Evolutionary conservation across 2,329 filamentous ascomycete species (phyloP), one percentile per base, ranked within the genome.

Genomic region (Phialocephala sp.): DNA sequence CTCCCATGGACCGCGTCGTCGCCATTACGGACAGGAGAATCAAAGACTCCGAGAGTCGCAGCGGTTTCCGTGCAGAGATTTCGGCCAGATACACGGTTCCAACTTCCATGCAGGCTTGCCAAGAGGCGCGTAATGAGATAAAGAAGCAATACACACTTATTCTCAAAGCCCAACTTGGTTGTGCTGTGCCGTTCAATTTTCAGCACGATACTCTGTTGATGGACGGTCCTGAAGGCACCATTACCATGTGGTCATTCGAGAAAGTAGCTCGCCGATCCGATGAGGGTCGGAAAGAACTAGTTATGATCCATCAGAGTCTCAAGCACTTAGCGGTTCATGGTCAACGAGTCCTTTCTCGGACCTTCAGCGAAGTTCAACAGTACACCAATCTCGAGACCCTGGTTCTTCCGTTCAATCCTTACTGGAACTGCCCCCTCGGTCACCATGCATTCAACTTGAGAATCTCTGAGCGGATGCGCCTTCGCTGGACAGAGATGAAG

Each of bases 301-400:
- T 24, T 18, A 54, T 54, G 27, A 32, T 54, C n/a, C 50, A 54
- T 18, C 15, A 15, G 11, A 54, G 32, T n/a, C 24, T 54, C 50
- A 54, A 54, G 27, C 50, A 54, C 22, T 32, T 54, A 1, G 50
- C 50, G 15, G 12, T 54, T 35, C 50, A 54, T 4, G 50, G 50
- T 32, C 22, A 27, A 18, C 22, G 50, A 54, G 3, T 54, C 15
- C 18, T 32, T 54, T 18, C 1, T 4, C 50, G 22, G 2, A 35
- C 50, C 24, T 15, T 54, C 24, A 54, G 32, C 15, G 22, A 27
- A 5, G 22, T 14, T 12, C 27, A 14, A 14, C 50, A 54, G 32
- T 54, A 15, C 50, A 54, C 50, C 24, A 54, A 54, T 35, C 50
- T 54, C 14, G 50, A 54, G 24, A 54, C 24, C 18, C 14, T 54